These are phyloP conservation scores for Lachnellula cervina DNA, from an alignment of 2,329 filamentous ascomycete species.

Conservation along the genomic window DNA sequence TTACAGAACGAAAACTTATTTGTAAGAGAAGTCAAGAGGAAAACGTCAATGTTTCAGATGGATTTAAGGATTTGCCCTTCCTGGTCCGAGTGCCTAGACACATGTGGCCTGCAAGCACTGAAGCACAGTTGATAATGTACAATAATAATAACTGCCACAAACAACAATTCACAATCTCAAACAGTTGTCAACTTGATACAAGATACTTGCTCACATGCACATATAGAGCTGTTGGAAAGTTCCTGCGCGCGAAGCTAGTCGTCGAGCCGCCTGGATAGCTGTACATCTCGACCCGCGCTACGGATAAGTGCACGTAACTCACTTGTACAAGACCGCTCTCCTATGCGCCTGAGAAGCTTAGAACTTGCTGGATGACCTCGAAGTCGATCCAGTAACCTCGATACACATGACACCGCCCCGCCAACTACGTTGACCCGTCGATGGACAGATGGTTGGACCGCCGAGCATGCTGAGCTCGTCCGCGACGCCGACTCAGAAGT, in stretches of 20 bases:
- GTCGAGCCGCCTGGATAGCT: background rate
- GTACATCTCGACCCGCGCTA: background rate
- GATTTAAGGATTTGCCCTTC: background rate
- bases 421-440: constrained; percentile 23
- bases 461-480: constrained; percentile 49
- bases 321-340: background rate
- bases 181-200: background rate
- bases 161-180: background rate
- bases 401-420: constrained; percentile 28
- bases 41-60: too few relatives aligned
- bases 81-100: background rate
- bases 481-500: constrained; percentile 50
- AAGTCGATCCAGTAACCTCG: constrained; percentile 16
- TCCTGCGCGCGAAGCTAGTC: background rate
- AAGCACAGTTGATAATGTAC: background rate
- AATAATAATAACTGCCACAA: background rate
- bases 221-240: background rate
- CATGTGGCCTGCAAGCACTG: background rate
- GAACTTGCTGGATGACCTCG: constrained; percentile 15
- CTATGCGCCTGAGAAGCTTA: constrained; percentile 3
- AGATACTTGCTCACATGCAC: background rate
- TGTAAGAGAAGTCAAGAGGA: too few relatives aligned
- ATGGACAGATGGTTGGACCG: constrained; percentile 35
- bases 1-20: too few relatives aligned
- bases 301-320: background rate